A percentile compares a stretch with the other conserved stretches of the same genome.
These are phyloP conservation scores for Penicillium riverlandense DNA, from an alignment of 495 filamentous ascomycete genomes.

Conservation along the genomic window DNA sequence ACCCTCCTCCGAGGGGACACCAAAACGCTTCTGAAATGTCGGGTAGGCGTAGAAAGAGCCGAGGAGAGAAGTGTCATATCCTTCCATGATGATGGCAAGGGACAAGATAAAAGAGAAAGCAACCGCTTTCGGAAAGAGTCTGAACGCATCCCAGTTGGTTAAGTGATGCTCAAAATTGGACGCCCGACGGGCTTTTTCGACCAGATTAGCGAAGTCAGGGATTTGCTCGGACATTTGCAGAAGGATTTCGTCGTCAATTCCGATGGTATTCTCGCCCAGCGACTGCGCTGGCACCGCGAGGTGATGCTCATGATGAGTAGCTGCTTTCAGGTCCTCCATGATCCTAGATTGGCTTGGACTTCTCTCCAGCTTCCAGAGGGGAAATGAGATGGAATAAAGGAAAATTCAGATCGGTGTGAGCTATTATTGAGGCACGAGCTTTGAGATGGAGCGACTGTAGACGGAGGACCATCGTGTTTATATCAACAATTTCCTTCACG, in stretches of 20 bases:
- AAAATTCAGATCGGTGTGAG: no score
- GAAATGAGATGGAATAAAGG: no score
- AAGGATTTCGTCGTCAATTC: conserved; percentile 9
- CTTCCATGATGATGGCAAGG: conserved; percentile 44
- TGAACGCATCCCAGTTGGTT: conserved; percentile 30
- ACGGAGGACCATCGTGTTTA: neutral
- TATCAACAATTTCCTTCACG: neutral
- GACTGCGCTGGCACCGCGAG: conserved; percentile 5
- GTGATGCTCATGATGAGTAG: conserved; percentile 3
- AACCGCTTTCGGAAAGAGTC: conserved; percentile 45
- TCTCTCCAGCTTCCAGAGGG: no score
- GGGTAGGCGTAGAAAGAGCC: conserved; percentile 35
- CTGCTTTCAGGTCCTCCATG: conserved; percentile 4
- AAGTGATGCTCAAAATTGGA: conserved; percentile 22
- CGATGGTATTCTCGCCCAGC: conserved; percentile 5
- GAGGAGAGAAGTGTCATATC: conserved; percentile 40
- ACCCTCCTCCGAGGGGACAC: conserved; percentile 42
- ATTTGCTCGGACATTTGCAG: conserved; percentile 9
- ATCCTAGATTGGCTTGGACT: neutral
- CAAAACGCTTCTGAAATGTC: conserved; percentile 60
- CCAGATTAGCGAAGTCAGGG: conserved; percentile 6
- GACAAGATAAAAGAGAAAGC: conserved; percentile 41
- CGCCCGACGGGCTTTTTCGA: conserved; percentile 5
- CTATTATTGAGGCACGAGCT: neutral
- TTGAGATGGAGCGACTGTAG: neutral